Base-by-base conservation (phyloP, 1,139 yeast genomes). In the Protomyces inouyei region DNA sequence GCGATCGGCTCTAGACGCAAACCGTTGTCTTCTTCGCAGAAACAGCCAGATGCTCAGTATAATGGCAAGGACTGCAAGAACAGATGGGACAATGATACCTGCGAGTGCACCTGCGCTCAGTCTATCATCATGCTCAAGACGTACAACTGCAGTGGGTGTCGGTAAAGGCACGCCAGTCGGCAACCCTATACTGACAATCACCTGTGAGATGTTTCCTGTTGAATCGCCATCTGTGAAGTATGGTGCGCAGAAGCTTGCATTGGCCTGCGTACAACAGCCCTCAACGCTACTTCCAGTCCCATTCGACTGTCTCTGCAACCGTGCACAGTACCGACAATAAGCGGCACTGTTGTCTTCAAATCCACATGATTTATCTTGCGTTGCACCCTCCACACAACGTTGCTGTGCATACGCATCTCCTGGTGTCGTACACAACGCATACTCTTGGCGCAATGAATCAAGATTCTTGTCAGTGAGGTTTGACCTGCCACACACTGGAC, bases 381-480 rank as follows among this genome's bases (percentile, higher is more conserved):
- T 21, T 18, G n/a, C 23, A 16, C 66, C 66, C 14, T 55, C 46
- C n/a, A 64, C 54, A 45, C 66, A 64, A 16, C 40, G 16, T 12
- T 16, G 14, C 16, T 53, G 37, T n/a, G 38, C 55, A 32, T 57
- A 60, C 6, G 66, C 61, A 25, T 36, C 16, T 3, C 18, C 53
- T 8, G 66, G 66, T 14, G 38, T 53, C 36, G 66, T 32, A 52
- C 66, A 64, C 2, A 64, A 25, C 37, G 38, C 40, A 55, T 57
- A 64, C 32, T 61, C 66, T 8, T 23, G 38, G 14, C 61, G 55
- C 51, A 64, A n/a, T 43, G 45, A 23, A 23, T 28, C 52, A 25
- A 59, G 43, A 35, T 45, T 16, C 18, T 18, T 35, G 14, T 54
- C 52, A 21, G 45, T 16, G n/a, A 54, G 52, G 40, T 48, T 35